These are phyloP conservation scores for Penicillium waksmanii DNA, from an alignment of 495 filamentous ascomycete species.

Conservation along the genomic window DNA sequence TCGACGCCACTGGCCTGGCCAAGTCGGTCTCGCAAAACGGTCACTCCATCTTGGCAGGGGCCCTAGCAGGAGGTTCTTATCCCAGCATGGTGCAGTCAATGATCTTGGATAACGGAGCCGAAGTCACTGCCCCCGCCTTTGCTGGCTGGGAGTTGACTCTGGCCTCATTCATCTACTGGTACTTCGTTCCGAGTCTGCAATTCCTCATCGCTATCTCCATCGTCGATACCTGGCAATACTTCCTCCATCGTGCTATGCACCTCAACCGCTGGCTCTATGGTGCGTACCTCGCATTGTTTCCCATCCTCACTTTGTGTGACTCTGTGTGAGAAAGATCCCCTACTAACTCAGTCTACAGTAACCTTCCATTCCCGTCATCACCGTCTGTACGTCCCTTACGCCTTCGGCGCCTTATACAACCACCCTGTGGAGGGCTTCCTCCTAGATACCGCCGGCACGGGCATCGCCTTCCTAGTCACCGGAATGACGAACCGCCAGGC, in stretches of 20 bases:
- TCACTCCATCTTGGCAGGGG: conserved; percentile 68
- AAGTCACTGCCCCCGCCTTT: conserved; percentile 43
- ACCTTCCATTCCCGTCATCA: conserved; percentile 94
- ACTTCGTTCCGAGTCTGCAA: conserved; percentile 74
- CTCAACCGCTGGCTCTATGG: conserved; percentile 95
- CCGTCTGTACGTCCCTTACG: conserved; percentile 94
- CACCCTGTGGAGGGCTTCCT: conserved; percentile 89
- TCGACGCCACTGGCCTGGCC: conserved; percentile 44
- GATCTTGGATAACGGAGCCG: conserved; percentile 36
- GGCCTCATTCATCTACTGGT: conserved; percentile 78
- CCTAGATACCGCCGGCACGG: conserved; percentile 85
- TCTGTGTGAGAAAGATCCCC: not conserved
- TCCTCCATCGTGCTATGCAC: conserved; percentile 92
- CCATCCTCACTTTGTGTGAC: not conserved
- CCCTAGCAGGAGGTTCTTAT: conserved; percentile 73
- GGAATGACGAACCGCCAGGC: conserved; percentile 78
- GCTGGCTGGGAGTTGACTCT: conserved; percentile 71
- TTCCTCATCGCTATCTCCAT: conserved; percentile 70
- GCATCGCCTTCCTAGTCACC: conserved; percentile 75
- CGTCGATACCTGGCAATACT: conserved; percentile 97
- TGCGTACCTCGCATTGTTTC: conserved; percentile 49
- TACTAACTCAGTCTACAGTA: conserved; percentile 49
- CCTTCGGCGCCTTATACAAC: conserved; percentile 96
- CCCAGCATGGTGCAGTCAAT: conserved; percentile 48
- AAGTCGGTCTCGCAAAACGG: conserved; percentile 44